Conservation (phyloP, 2,329 filamentous ascomycete genomes). For the Akanthomyces muscarius region DNA sequence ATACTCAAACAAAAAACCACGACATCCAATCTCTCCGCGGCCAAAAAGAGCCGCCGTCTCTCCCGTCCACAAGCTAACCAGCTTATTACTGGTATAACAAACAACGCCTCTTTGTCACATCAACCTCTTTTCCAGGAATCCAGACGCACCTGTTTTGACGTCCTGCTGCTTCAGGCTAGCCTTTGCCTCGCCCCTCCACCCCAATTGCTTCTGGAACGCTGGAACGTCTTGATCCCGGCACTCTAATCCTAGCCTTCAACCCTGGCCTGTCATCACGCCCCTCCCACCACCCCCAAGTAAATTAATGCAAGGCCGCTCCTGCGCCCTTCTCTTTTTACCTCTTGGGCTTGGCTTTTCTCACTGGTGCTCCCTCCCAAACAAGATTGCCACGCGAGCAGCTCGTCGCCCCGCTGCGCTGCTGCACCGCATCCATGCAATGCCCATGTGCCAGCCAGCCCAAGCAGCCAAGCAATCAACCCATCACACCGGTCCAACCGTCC, state of each 20-base stretch:
- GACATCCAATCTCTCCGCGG: not conserved
- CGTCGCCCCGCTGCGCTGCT: not conserved
- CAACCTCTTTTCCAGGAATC: not conserved
- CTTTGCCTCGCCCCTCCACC: not conserved
- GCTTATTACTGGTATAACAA: not conserved
- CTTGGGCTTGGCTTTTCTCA: not conserved
- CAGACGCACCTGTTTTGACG: not conserved
- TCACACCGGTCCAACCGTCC: not conserved
- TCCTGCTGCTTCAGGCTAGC: slow-evolving; percentile 15
- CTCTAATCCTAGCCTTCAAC: not conserved
- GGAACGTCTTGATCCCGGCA: slow-evolving; percentile 8
- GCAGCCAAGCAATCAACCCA: not conserved
- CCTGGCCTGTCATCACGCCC: not conserved
- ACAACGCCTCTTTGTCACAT: not conserved
- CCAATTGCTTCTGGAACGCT: slow-evolving; percentile 10
- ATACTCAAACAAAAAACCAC: not conserved
- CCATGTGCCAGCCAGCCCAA: slow-evolving; percentile 1
- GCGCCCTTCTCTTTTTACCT: not conserved
- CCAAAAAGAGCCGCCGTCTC: not conserved
- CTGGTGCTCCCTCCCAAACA: not conserved
- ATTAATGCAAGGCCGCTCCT: not conserved
- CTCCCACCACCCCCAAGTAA: not conserved
- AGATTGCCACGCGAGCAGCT: slow-evolving; percentile 2
- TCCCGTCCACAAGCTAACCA: not conserved
- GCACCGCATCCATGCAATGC: not conserved